phyloP scores from a whole-genome alignment of 306 rosid species.

The Pyrus betulifolia region DNA sequence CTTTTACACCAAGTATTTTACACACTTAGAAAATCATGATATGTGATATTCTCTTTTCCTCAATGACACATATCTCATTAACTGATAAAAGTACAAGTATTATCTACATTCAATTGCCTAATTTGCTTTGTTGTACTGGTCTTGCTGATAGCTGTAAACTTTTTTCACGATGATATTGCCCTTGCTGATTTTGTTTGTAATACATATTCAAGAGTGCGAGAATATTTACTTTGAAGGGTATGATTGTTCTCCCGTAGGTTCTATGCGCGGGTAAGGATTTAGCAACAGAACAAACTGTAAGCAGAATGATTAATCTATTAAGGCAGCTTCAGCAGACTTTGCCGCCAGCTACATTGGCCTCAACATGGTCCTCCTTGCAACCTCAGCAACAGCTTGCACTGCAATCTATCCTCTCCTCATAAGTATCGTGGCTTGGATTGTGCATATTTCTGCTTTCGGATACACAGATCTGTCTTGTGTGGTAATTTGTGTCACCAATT shows the following conservation, averaged over 20 bases:
- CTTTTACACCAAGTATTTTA: neutral
- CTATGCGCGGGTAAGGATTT: slow-evolving; percentile 89
- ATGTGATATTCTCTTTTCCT: neutral
- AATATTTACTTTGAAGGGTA: slow-evolving; percentile 4
- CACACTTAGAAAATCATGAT: neutral
- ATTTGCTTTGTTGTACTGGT: neutral
- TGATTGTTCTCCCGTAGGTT: slow-evolving; percentile 37
- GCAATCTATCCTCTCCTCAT: slow-evolving; percentile 79
- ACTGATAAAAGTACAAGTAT: too few relatives aligned
- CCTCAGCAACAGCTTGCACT: slow-evolving; percentile 95
- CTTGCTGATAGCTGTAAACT: neutral
- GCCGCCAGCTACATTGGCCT: slow-evolving; percentile 79
- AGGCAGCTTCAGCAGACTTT: slow-evolving; percentile 91
- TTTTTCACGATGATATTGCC: neutral
- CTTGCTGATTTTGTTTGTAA: neutral
- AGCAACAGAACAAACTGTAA: slow-evolving; percentile 80
- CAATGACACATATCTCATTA: neutral
- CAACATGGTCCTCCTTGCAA: slow-evolving; percentile 97
- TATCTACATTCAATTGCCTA: neutral
- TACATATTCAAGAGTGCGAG: neutral
- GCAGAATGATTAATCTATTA: slow-evolving; percentile 76
- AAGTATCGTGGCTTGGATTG: slow-evolving; percentile 28
- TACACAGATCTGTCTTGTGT: slow-evolving; percentile 32
- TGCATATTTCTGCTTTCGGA: slow-evolving; percentile 24
- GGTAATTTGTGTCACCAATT: slow-evolving; percentile 50